These are phyloP conservation scores for Fusarium algeriense DNA, from an alignment of 2,329 filamentous ascomycete genomes.

Conservation along the genomic window DNA sequence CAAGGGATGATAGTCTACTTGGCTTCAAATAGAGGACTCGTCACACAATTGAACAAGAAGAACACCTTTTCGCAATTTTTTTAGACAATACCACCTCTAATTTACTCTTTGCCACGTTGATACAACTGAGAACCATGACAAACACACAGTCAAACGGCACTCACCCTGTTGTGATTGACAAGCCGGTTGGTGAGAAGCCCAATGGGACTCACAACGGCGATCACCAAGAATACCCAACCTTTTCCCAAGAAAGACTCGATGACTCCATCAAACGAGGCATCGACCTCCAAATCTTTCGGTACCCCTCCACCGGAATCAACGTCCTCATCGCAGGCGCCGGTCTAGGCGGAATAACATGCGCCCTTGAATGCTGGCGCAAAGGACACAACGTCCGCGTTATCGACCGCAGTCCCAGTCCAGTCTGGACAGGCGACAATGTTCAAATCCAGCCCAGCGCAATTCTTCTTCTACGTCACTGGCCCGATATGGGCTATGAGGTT, in stretches of 20 bases:
- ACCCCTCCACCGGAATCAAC: constrained; percentile 27
- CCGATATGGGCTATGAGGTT: constrained; percentile 35
- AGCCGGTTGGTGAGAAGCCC: neutral
- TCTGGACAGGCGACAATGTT: constrained; percentile 34
- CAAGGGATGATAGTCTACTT: neutral
- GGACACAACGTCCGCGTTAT: constrained; percentile 32
- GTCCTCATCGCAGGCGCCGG: constrained; percentile 31
- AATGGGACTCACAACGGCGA: neutral
- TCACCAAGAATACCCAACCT: neutral
- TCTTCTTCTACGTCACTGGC: constrained; percentile 29
- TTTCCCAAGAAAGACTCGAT: neutral
- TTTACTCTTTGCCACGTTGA: rapidly evolving
- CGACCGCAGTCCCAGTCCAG: constrained; percentile 16
- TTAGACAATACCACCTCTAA: rapidly evolving
- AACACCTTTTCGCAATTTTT: rapidly evolving
- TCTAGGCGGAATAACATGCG: constrained; percentile 15
- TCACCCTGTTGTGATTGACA: neutral
- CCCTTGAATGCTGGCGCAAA: constrained; percentile 36
- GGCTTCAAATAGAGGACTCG: constrained; percentile 13
- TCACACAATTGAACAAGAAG: neutral
- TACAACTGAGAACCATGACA: neutral
- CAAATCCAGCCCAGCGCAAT: constrained; percentile 34
- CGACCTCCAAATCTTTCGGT: constrained; percentile 25
- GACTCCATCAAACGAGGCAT: constrained; percentile 16
- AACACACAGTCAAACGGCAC: neutral